Base-by-base conservation (phyloP, 306 rosid species). In the Vachellia collinsii region DNA sequence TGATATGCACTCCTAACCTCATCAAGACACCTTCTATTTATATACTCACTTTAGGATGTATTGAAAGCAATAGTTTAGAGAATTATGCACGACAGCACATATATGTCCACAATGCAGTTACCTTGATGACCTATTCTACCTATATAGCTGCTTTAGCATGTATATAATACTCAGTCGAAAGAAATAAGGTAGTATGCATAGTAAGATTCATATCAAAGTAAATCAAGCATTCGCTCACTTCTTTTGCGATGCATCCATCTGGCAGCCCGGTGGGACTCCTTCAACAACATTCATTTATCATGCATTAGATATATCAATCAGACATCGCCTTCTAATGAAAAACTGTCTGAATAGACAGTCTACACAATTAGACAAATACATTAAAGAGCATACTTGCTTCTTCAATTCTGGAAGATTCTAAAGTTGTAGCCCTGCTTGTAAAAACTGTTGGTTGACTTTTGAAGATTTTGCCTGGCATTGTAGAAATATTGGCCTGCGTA, bases 361-460 rank as follows among this genome's bases (percentile, higher is more conserved):
- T 75, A 81, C 61, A 75, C 67, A 17, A 43, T 74, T 64, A 77
- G n/a, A 44, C 8, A 81, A 77, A 84, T 69, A 81, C 74, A 72
- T 70, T 66, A 84, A 77, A 88, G 59, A 79, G 80, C 92, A 37
- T 90, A 92, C 99, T 83, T 85, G 86, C 72, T 83, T 91, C 90
- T 83, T 85, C 86, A 82, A 76, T 53, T 70, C 86, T 81, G 39
- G 66, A 81, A 82, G 83, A 76, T 76, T 86, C 72, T 69, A 84
- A 61, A 67, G 74, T 75, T 73, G 83, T 51, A 76, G 56, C 83
- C 78, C 22, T 59, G 80, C 77, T 72, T 76, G 84, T n/a, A 82
- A 77, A 79, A n/a, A 53, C 22, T 63, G 48, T 76, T 79, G 83
- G 88, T 66, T 87, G 83, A 77, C 75, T 81, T 81, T 75, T 83